Conservation (phyloP, 1,139 yeast genomes). For the Hyphopichia burtonii region DNA sequence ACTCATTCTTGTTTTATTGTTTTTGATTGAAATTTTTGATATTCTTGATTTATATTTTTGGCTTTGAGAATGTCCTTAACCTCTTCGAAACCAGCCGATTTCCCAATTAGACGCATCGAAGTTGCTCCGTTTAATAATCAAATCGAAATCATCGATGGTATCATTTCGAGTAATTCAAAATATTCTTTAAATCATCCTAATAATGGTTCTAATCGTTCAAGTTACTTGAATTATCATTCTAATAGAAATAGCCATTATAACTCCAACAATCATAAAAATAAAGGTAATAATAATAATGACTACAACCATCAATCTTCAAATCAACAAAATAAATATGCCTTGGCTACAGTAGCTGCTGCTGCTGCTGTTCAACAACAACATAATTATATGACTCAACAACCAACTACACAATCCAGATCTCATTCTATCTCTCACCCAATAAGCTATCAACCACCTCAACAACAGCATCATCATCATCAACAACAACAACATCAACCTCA, state of each 20-base stretch:
- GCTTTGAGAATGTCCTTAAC: neutral
- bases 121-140: constrained; percentile 30
- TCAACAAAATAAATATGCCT: constrained; percentile 24
- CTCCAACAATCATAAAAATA: constrained; percentile 5
- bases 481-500: constrained; percentile 8
- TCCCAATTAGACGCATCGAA: constrained; percentile 27
- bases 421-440: constrained; percentile 4
- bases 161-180: constrained; percentile 10
- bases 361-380: constrained; percentile 28
- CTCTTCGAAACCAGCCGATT: neutral
- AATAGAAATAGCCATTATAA: constrained; percentile 3
- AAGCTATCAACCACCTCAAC: neutral
- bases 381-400: constrained; percentile 15
- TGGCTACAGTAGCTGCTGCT: constrained; percentile 32
- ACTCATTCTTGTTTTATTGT: neutral
- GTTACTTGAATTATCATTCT: neutral
- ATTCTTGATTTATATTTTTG: neutral
- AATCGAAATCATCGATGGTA: constrained; percentile 23
- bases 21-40: too few species aligned
- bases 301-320: constrained; percentile 3
- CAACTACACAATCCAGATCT: constrained; percentile 10
- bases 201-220: neutral
- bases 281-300: neutral
- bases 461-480: constrained; percentile 3
- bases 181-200: constrained; percentile 4